These are phyloP conservation scores for Marasmius tenuissimus DNA, from an alignment of 1,284 basidiomycete genomes.

Conservation along the genomic window DNA sequence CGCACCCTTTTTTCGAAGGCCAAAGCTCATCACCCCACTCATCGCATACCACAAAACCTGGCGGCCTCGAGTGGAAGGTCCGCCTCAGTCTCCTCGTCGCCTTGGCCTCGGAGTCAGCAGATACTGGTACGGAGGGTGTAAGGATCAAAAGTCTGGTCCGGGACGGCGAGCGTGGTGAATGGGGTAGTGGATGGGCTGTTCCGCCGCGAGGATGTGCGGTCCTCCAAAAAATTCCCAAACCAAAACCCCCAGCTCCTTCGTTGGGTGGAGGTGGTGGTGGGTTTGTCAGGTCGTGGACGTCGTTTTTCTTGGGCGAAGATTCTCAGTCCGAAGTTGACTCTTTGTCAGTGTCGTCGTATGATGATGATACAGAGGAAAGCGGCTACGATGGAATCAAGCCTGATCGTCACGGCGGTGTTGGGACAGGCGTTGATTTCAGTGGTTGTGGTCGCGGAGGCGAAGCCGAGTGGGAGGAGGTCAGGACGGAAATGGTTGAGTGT, in stretches of 20 bases:
- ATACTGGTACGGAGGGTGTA: conserved; percentile 48
- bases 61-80: conserved; percentile 87
- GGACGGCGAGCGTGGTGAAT: conserved; percentile 61
- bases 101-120: conserved; percentile 47
- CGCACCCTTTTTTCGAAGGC: conserved; percentile 1
- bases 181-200: conserved; percentile 68
- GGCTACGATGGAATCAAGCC: conserved; percentile 49
- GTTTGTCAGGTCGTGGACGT: conserved; percentile 41
- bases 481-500: conserved; percentile 85
- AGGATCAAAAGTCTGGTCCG: conserved; percentile 53
- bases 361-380: conserved; percentile 22
- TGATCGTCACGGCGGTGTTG: conserved; percentile 42
- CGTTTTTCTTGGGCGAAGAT: conserved; percentile 53
- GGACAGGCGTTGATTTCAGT: conserved; percentile 49
- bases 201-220: conserved; percentile 15
- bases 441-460: conserved; percentile 42
- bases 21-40: background rate
- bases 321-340: conserved; percentile 46
- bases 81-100: conserved; percentile 80
- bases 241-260: conserved; percentile 14
- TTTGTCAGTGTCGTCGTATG: conserved; percentile 27
- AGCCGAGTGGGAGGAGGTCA: conserved; percentile 62
- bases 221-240: conserved; percentile 15
- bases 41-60: conserved; percentile 27
- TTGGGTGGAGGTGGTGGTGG: background rate